These are phyloP conservation scores for Glycine soja DNA, from an alignment of 306 rosid genomes.

Conservation along the genomic window DNA sequence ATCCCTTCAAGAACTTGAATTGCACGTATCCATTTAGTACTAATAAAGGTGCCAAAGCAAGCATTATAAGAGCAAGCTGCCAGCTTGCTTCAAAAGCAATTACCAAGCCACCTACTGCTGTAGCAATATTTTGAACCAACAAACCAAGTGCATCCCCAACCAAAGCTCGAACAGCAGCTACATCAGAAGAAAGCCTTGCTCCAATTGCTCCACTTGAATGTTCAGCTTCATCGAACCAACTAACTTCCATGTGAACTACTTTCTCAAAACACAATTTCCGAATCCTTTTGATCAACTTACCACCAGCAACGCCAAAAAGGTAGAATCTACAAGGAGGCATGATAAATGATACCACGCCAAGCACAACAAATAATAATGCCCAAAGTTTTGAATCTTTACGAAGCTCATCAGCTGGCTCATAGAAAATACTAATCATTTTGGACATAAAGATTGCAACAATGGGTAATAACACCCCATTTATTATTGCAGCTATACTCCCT, in stretches of 20 bases:
- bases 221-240: constrained; percentile 79
- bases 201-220: constrained; percentile 65
- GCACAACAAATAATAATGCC: constrained; percentile 61
- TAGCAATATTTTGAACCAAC: constrained; percentile 58
- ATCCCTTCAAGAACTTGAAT: constrained; percentile 56
- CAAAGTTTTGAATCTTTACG: constrained; percentile 72
- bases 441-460: constrained; percentile 61
- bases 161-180: constrained; percentile 60
- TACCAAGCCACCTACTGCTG: constrained; percentile 51
- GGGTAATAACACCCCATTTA: constrained; percentile 62
- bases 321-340: constrained; percentile 51
- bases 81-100: constrained; percentile 64
- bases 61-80: constrained; percentile 60
- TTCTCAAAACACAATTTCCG: constrained; percentile 61
- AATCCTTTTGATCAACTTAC: constrained; percentile 59
- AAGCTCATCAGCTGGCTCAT: constrained; percentile 66
- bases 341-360: constrained; percentile 55
- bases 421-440: constrained; percentile 62
- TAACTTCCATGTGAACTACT: constrained; percentile 60
- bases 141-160: constrained; percentile 72
- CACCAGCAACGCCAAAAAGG: constrained; percentile 63
- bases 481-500: constrained; percentile 70
- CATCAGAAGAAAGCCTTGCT: constrained; percentile 67
- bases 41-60: constrained; percentile 58
- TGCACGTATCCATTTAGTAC: constrained; percentile 55